phyloP scores from a whole-genome alignment of 805 yeast species.

The Zygoascus biomembranicola region DNA sequence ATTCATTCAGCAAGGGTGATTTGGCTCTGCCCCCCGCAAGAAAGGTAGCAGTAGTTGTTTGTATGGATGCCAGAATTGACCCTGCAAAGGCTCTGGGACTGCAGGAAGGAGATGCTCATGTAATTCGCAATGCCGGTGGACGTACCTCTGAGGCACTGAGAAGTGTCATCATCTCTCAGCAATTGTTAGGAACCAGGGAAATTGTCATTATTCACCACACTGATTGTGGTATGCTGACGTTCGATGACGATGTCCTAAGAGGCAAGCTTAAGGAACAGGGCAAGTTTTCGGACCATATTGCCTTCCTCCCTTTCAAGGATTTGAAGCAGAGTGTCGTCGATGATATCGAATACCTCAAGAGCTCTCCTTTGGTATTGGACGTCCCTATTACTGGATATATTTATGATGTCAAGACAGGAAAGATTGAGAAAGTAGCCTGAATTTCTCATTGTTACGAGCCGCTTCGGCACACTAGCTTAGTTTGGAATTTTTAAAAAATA shows the following conservation, averaged over 20 bases:
- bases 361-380: slow-evolving; percentile 28
- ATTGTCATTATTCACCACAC: slow-evolving; percentile 28
- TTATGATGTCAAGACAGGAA: slow-evolving; percentile 33
- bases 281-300: slow-evolving; percentile 24
- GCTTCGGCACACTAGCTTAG: too few relatives aligned
- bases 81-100: slow-evolving; percentile 33
- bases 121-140: slow-evolving; percentile 39
- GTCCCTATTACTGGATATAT: slow-evolving; percentile 34
- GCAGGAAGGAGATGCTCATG: slow-evolving; percentile 37
- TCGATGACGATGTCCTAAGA: slow-evolving; percentile 29
- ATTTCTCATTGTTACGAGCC: too few relatives aligned
- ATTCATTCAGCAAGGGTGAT: slow-evolving; percentile 23
- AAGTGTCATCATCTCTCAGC: slow-evolving; percentile 34
- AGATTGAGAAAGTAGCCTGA: not conserved
- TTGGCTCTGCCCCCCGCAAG: slow-evolving; percentile 34
- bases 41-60: slow-evolving; percentile 31
- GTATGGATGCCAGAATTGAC: slow-evolving; percentile 38
- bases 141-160: slow-evolving; percentile 32
- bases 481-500: too few relatives aligned
- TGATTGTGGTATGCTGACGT: slow-evolving; percentile 39
- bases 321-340: slow-evolving; percentile 31
- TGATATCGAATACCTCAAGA: slow-evolving; percentile 29
- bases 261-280: slow-evolving; percentile 28
- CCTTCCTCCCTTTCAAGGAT: slow-evolving; percentile 32
- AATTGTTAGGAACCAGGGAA: slow-evolving; percentile 34